Conservation (phyloP, 495 filamentous ascomycete species). For the Tuber microsphaerosporum region DNA sequence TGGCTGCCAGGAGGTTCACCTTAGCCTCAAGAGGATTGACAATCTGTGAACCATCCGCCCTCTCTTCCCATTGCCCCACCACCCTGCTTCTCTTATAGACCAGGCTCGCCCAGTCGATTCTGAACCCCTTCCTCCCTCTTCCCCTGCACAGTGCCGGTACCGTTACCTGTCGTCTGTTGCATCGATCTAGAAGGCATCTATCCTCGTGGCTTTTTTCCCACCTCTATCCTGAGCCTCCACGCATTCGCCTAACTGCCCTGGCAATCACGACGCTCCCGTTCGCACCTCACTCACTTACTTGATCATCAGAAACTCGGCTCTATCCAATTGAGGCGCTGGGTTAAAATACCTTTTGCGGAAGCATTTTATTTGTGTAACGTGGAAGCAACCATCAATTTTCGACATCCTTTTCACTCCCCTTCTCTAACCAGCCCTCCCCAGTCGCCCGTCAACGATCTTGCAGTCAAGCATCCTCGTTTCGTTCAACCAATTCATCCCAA, state of each 20-base stretch:
- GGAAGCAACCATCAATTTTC: conserved; percentile 25
- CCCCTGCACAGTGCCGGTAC: conserved; percentile 38
- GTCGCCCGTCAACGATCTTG: conserved; percentile 37
- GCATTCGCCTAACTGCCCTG: conserved; percentile 26
- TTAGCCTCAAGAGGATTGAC: neutral
- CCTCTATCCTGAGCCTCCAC: conserved; percentile 29
- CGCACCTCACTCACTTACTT: conserved; percentile 3
- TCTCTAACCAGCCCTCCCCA: conserved; percentile 36
- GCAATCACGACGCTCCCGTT: conserved; percentile 13
- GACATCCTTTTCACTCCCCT: conserved; percentile 18
- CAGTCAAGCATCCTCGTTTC: conserved; percentile 36
- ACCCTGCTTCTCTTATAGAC: conserved; percentile 41
- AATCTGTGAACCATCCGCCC: neutral
- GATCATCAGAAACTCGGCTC: conserved; percentile 13
- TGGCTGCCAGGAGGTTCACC: neutral
- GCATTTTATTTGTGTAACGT: conserved; percentile 27
- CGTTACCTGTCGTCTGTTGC: conserved; percentile 39
- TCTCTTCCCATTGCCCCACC: conserved; percentile 17
- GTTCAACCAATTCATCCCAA: conserved; percentile 37
- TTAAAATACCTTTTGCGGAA: neutral
- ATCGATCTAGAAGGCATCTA: conserved; percentile 34
- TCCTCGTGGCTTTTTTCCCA: conserved; percentile 29
- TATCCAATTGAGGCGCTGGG: conserved; percentile 11
- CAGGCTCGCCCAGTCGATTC: conserved; percentile 26
- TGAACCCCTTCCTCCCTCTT: conserved; percentile 22